These are phyloP conservation scores for Boletus coccyginus DNA, from an alignment of 768 basidiomycete genomes.

Conservation along the genomic window DNA sequence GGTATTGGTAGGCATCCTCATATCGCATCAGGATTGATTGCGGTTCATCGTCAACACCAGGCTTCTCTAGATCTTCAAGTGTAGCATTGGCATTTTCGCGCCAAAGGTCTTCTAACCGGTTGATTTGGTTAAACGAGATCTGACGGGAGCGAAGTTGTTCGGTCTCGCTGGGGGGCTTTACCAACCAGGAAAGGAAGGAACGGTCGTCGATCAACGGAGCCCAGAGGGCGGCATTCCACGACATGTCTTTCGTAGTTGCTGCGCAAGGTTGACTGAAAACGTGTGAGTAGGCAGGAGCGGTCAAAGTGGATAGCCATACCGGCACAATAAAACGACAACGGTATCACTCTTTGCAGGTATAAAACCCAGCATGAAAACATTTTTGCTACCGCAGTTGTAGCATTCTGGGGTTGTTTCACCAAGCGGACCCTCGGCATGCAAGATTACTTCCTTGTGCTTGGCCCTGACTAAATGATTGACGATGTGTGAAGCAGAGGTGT, in stretches of 20 bases:
- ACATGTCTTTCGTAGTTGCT: constrained; percentile 94
- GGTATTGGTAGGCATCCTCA: constrained; percentile 99
- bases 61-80: constrained; percentile 94
- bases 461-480: constrained; percentile 99
- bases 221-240: constrained; percentile 98
- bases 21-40: constrained; percentile 88
- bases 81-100: constrained; percentile 93
- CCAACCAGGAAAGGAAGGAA: constrained; percentile 98
- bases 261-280: constrained; percentile 89
- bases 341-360: constrained; percentile 99
- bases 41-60: constrained; percentile 96
- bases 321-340: constrained; percentile 94
- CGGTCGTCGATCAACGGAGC: constrained; percentile 98
- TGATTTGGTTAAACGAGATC: constrained; percentile 96
- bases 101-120: constrained; percentile 97
- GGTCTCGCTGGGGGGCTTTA: constrained; percentile 94
- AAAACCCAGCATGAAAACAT: constrained; percentile 99
- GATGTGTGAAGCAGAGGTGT: constrained; percentile 97
- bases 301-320: constrained; percentile 48
- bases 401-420: constrained; percentile 99
- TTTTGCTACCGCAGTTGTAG: constrained; percentile 99
- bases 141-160: constrained; percentile 96
- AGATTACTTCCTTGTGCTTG: constrained; percentile 97
- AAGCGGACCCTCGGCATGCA: constrained; percentile 92
- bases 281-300: not conserved